phyloP scores from a whole-genome alignment of 257 asterid genomes.

The Primulina tabacum region DNA sequence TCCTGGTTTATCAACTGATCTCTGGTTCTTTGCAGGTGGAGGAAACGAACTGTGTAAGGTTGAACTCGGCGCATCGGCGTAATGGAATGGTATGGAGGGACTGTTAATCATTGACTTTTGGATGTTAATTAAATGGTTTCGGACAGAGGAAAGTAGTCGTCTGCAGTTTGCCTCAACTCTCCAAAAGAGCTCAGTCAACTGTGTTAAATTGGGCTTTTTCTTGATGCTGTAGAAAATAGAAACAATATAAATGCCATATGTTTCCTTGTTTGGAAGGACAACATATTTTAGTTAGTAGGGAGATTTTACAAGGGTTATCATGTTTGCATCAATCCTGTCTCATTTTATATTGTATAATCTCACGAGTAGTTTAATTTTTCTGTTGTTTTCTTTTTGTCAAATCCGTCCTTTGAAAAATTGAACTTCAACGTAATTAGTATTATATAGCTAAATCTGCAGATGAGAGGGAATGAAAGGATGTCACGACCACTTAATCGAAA shows the following conservation, averaged over 20 bases:
- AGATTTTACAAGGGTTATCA: too few species aligned
- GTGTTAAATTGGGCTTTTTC: background rate
- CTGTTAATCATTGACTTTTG: background rate
- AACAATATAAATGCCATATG: background rate
- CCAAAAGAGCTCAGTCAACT: background rate
- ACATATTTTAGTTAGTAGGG: background rate
- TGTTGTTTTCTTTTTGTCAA: too few species aligned
- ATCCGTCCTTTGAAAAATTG: too few species aligned
- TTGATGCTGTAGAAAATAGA: background rate
- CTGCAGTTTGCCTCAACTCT: background rate
- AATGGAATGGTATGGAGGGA: background rate
- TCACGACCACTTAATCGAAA: too few species aligned
- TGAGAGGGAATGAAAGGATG: too few species aligned
- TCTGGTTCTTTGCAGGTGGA: constrained; percentile 45
- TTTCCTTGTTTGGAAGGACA: background rate
- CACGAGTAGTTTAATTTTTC: too few species aligned
- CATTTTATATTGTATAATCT: too few species aligned
- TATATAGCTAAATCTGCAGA: too few species aligned
- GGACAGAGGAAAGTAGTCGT: background rate
- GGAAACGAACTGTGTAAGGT: constrained; percentile 40
- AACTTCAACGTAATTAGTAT: too few species aligned
- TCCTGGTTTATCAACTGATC: background rate
- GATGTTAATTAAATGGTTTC: background rate
- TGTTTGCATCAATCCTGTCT: too few species aligned
- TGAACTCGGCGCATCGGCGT: background rate